Base-by-base conservation (phyloP, 2,329 filamentous ascomycete species). In the Talaromyces sp. region DNA sequence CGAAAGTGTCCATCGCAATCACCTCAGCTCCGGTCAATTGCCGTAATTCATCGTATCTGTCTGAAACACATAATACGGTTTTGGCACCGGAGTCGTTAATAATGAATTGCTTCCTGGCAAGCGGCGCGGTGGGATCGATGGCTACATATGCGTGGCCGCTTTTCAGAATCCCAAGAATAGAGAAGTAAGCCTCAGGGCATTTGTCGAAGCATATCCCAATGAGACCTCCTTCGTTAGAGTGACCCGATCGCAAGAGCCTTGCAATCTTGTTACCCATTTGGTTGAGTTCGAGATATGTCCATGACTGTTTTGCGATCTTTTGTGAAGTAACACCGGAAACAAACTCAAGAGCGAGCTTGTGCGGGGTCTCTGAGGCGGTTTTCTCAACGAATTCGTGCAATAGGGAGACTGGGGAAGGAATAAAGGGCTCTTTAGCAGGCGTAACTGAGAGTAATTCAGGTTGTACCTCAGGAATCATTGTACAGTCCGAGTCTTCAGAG, bases 201-300 rank as follows among this genome's bases (percentile, higher is more conserved):
- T 96, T 96, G 64, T 92, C 87, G 71, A 96, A 96, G 72, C 90
- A 92, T 9, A 94, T 84, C 0, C 87, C 91, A 24, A 96, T 82
- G 4, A 93, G 86, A 31, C 80, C 80, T 0, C 90, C 89, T 0
- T 85, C 80, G 0, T 74, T 67, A 0, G 86, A 77, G 2, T 82
- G 83, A 22, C 81, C 75, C 0, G 75, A 69, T 1, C 80, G 73
- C 1, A 96, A 79, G 13, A 93, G 74, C 62, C 89, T 83, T 0
- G 91, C 91, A 16, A 96, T 84, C 68, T 83, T 84, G 70, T 96
- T 93, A 0, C 89, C 90, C 69, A 89, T 85, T 0, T 82, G 73
- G 69, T 97, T 80, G 0, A 97, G 81, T 66, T 94, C 81, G n/a
- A 73, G 73, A 72, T 94, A 97, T 0, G 86, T 90, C 92, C 92